Base-by-base conservation (phyloP, 2,329 filamentous ascomycete species). In the Fusarium oligoseptatum region DNA sequence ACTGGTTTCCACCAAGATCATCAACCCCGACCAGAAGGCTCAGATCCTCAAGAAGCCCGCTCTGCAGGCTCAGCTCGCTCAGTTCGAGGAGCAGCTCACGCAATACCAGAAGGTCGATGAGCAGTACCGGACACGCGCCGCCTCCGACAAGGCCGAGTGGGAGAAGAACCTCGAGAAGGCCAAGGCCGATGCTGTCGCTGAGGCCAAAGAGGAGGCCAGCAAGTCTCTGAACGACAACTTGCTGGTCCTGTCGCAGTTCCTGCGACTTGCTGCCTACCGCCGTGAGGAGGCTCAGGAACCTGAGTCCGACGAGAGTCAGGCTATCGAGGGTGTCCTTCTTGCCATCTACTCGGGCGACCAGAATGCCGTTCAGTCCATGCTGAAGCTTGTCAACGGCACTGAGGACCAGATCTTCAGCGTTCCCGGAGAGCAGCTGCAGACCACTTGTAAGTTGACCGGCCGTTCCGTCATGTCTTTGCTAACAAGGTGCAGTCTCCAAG, bases 341-440 rank as follows among this genome's bases (percentile, higher is more conserved):
- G 89, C 92, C 70, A 92, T 97, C 36, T 97, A 97, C 83, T 90
- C 91, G 55, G 94, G 94, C 56, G 93, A 96, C 78, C 89, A 93
- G 73, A 88, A 86, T 76, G 94, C 93, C 60, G 93, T 97, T 27
- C 85, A 89, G 64, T 90, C 93, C 66, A 95, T 95, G 84, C 84
- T 94, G 79, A 95, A 94, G 86, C 87, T 97, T 67, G 93, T 95
- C 65, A 88, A 94, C 68, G 94, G 93, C 37, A 88, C 90, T 29
- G 87, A 91, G 15, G 93, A 96, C 74, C 86, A 86, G 68, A 91
- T 94, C 2, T 84, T 86, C 73, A 92, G 90, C 75, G 92, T 93
- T 32, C 86, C 88, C 60, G 92, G 92, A 66, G 90, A 92, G 37
- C 82, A 87, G 71, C 87, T 95, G 27, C 84, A 90, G 76, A 91